Base-by-base conservation (phyloP, 768 basidiomycete species). In the Wakefieldia striispora region DNA sequence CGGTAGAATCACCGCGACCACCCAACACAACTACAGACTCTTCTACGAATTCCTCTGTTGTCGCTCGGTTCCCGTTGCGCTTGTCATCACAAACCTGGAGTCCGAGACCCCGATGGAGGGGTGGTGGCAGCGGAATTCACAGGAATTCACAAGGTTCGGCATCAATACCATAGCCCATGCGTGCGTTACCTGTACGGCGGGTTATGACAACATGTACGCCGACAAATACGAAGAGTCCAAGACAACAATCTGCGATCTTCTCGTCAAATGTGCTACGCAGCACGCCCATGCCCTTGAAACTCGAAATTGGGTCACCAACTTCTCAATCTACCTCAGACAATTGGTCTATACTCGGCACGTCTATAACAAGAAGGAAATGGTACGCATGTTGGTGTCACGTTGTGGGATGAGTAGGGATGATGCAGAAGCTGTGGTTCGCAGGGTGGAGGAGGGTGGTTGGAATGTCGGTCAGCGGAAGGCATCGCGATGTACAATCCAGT, bases 41-140 rank as follows among this genome's bases (percentile, higher is more conserved):
- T 73, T 74, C 56, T 54, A 64, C 39, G 66, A 75, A 29, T 66
- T 73, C 35, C 64, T 76, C 35, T 76, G 75, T 45, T 57, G 58
- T 27, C 51, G 61, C 19, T 38, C 59, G 33, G 75, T 77, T 19
- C 74, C 75, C 3, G 64, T 70, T 35, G 62, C 72, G 3, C 50
- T 77, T 14, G 70, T 70, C 24, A 60, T 76, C 33, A 76, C 72
- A 4, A 69, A 75, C 43, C 49, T 76, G 9, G 75, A 74, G 49
- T 53, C 59, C 17, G 60, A 65, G 49, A 55, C 58, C 13, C 55
- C 53, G 35, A 70, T 70, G 67, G 70, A 70, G 24, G 31, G 13
- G 6, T 70, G 69, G 70, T 70, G 69, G 70, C 50, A 54, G n/a
- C 46, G 56, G 41, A 70, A 70, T 44, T 50, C 59, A 24, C 41